These are phyloP conservation scores for Ceratocystis harringtonii DNA, from an alignment of 2,329 filamentous ascomycete genomes.

Conservation along the genomic window DNA sequence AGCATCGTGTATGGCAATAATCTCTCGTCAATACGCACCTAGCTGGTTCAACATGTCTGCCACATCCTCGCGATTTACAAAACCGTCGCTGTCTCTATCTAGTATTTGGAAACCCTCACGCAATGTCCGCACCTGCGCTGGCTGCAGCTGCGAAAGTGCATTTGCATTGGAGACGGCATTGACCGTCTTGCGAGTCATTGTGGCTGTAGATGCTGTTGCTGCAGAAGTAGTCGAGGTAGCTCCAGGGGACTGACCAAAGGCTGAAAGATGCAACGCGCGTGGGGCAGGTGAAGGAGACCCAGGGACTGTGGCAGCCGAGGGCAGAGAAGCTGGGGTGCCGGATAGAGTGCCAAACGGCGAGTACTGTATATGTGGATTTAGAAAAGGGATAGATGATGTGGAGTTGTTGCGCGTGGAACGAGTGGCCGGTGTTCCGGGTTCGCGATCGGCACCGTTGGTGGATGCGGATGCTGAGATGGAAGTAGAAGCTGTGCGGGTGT, in stretches of 20 bases:
- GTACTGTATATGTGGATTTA: not conserved
- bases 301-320: not conserved
- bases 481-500: conserved; percentile 19
- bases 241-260: conserved; percentile 7
- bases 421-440: not conserved
- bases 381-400: not conserved
- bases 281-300: conserved; percentile 9
- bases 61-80: conserved; percentile 69
- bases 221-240: conserved; percentile 11
- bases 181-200: conserved; percentile 14
- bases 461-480: conserved; percentile 11
- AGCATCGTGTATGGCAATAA: too few species aligned
- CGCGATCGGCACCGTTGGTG: not conserved
- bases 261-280: not conserved
- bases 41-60: conserved; percentile 76
- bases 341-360: conserved; percentile 14
- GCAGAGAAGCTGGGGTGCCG: not conserved
- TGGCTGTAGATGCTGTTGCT: conserved; percentile 8
- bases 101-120: conserved; percentile 89
- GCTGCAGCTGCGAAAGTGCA: conserved; percentile 57
- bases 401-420: conserved; percentile 9
- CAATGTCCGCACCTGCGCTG: conserved; percentile 70
- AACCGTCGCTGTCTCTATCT: conserved; percentile 74
- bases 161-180: conserved; percentile 28
- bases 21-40: conserved; percentile 33